Evolutionary conservation across 2,329 filamentous ascomycete genomes (phyloP).

Genomic region (Paecilomyces sp.): DNA sequence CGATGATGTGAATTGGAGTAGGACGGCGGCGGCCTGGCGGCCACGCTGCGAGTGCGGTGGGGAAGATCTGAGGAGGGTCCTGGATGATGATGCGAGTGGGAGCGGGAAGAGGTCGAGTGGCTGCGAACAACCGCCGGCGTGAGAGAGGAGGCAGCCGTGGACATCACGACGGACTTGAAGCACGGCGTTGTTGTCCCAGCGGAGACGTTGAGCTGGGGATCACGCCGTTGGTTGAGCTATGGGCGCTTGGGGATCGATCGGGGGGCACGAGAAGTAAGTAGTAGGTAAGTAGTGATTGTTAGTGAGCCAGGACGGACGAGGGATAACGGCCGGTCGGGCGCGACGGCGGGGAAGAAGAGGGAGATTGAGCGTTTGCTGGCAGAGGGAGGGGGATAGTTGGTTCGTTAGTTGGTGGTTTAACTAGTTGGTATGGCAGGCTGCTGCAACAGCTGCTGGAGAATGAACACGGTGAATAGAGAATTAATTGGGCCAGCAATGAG

Average conservation of each 20-base stretch:
- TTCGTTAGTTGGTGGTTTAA: too few species aligned
- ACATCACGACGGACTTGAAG: slow-evolving; percentile 26
- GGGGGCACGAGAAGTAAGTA: background rate
- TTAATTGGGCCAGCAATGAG: background rate
- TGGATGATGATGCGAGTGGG: slow-evolving; percentile 32
- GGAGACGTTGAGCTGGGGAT: slow-evolving; percentile 6
- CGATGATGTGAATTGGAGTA: slow-evolving; percentile 15
- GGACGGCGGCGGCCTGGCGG: slow-evolving; percentile 32
- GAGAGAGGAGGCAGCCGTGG: slow-evolving; percentile 38
- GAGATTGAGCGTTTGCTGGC: background rate
- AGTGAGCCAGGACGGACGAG: background rate
- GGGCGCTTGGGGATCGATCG: slow-evolving; percentile 5
- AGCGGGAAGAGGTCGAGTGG: slow-evolving; percentile 42
- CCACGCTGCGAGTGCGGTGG: slow-evolving; percentile 41
- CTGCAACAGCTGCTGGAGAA: background rate
- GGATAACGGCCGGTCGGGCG: background rate
- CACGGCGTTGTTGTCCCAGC: background rate
- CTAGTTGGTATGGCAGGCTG: background rate
- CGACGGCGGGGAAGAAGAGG: background rate
- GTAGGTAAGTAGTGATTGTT: too few species aligned
- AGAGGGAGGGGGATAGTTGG: background rate
- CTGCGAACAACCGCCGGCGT: slow-evolving; percentile 43
- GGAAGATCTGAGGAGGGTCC: slow-evolving; percentile 31
- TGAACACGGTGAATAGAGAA: background rate
- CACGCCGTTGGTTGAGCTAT: slow-evolving; percentile 9